These are phyloP conservation scores for Candida caryicola DNA, from an alignment of 805 yeast species.

Conservation along the genomic window DNA sequence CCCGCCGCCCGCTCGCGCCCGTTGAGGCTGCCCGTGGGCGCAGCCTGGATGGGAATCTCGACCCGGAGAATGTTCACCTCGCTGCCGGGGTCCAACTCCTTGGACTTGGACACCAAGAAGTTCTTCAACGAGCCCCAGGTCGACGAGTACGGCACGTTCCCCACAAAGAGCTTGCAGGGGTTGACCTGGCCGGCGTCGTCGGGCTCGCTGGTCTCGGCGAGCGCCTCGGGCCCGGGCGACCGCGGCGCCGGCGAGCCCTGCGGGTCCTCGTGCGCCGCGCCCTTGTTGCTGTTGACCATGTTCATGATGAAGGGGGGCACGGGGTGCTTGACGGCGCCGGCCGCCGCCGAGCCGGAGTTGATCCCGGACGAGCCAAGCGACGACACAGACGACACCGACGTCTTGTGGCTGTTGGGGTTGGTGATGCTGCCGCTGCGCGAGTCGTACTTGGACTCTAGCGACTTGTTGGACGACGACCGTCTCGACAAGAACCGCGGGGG, in stretches of 20 bases:
- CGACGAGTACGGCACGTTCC: conserved; percentile 52
- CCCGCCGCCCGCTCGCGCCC: no score
- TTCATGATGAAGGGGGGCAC: conserved; percentile 28
- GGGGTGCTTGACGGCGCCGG: conserved; percentile 10
- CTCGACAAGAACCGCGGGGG: conserved; percentile 4
- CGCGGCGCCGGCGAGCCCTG: conserved; percentile 1
- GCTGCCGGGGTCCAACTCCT: conserved; percentile 26
- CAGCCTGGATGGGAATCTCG: conserved; percentile 39
- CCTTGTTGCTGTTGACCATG: conserved; percentile 15
- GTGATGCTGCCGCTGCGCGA: conserved; percentile 11
- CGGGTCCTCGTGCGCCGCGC: conserved; percentile 4
- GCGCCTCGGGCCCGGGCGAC: conserved; percentile 11
- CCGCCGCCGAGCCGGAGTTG: conserved; percentile 1
- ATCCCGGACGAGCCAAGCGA: conserved; percentile 1
- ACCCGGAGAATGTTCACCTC: conserved; percentile 31
- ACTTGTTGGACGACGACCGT: conserved; percentile 13
- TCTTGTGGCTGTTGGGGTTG: conserved; percentile 6
- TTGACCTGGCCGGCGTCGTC: conserved; percentile 28
- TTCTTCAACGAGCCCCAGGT: conserved; percentile 33
- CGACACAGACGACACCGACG: conserved; percentile 10
- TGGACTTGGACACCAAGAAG: conserved; percentile 22
- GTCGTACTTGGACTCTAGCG: conserved; percentile 12
- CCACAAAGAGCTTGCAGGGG: conserved; percentile 48
- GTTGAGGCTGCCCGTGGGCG: background rate
- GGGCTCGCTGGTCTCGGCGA: conserved; percentile 19